phyloP scores from a whole-genome alignment of 2,329 filamentous ascomycete genomes.

The Knufia petricola region DNA sequence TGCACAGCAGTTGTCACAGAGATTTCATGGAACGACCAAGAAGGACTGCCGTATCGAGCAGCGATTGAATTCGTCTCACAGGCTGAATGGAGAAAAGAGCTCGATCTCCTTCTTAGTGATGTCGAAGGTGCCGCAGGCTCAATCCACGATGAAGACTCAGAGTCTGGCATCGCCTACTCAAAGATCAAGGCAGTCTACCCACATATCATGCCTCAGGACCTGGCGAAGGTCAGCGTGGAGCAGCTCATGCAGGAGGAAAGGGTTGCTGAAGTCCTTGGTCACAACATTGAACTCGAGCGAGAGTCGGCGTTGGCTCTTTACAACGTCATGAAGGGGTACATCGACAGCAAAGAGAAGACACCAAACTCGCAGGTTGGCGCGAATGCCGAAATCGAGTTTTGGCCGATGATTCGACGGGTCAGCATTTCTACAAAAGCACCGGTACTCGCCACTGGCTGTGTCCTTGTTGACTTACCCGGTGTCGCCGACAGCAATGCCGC shows the following conservation, averaged over 20 bases:
- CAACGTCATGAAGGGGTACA: slow-evolving; percentile 38
- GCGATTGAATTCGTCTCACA: slow-evolving; percentile 49
- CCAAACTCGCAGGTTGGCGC: slow-evolving; percentile 13
- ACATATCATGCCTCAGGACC: slow-evolving; percentile 32
- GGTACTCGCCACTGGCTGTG: slow-evolving; percentile 44
- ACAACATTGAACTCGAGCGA: slow-evolving; percentile 32
- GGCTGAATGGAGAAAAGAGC: slow-evolving; percentile 45
- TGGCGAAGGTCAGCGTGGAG: slow-evolving; percentile 30
- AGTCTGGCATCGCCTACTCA: slow-evolving; percentile 34
- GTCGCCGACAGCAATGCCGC: slow-evolving; percentile 52
- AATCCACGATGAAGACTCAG: slow-evolving; percentile 35
- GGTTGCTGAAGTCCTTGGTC: slow-evolving; percentile 40
- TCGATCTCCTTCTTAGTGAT: slow-evolving; percentile 42
- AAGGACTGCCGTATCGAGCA: slow-evolving; percentile 40
- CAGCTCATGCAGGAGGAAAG: slow-evolving; percentile 34
- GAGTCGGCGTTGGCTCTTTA: slow-evolving; percentile 36
- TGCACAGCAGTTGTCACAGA: slow-evolving; percentile 55
- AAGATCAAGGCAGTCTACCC: slow-evolving; percentile 35
- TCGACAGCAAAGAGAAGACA: slow-evolving; percentile 47
- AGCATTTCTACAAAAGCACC: slow-evolving; percentile 42
- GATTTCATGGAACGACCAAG: slow-evolving; percentile 45
- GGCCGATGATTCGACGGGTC: slow-evolving; percentile 36
- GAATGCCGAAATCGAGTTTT: slow-evolving; percentile 32
- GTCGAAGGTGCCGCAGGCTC: slow-evolving; percentile 35
- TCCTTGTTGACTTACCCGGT: slow-evolving; percentile 51